These are phyloP conservation scores for Phytophthora agathidicida DNA, from an alignment of 352 stramenopile genomes.

Conservation along the genomic window DNA sequence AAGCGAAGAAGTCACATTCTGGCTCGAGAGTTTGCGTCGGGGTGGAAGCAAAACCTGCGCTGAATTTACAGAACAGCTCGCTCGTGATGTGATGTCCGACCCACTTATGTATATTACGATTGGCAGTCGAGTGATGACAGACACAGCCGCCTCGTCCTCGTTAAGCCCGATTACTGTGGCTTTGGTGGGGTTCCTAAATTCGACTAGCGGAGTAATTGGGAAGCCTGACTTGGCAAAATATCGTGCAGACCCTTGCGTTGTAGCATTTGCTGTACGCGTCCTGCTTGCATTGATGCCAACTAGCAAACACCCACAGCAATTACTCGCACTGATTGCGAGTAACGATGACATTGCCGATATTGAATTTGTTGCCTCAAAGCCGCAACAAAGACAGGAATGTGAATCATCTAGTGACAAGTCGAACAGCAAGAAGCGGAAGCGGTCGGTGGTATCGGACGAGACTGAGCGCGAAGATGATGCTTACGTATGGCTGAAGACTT, in stretches of 20 bases:
- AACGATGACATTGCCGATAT: conserved; percentile 16
- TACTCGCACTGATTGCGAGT: conserved; percentile 49
- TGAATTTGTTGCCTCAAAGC: not conserved
- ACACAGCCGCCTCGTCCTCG: conserved; percentile 19
- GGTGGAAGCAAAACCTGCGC: conserved; percentile 41
- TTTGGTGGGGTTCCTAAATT: conserved; percentile 56
- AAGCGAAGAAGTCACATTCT: conserved; percentile 64
- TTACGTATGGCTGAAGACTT: conserved; percentile 43
- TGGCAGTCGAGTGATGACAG: conserved; percentile 20
- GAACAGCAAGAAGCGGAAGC: conserved; percentile 32
- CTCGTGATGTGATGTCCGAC: conserved; percentile 50
- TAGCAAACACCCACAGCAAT: conserved; percentile 37
- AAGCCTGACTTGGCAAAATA: conserved; percentile 22
- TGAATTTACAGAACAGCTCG: conserved; percentile 52
- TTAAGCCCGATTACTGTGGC: conserved; percentile 56
- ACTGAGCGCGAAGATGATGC: conserved; percentile 23
- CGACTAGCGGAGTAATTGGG: not conserved
- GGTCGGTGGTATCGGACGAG: conserved; percentile 11
- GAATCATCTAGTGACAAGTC: conserved; percentile 4
- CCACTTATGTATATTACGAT: conserved; percentile 54
- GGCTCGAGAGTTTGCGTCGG: conserved; percentile 63
- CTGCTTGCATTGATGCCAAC: conserved; percentile 45
- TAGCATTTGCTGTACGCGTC: conserved; percentile 49
- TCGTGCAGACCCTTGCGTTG: conserved; percentile 31
- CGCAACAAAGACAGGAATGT: conserved; percentile 6